Conservation (phyloP, 2,329 filamentous ascomycete genomes). For the Pseudogymnoascus sp. region DNA sequence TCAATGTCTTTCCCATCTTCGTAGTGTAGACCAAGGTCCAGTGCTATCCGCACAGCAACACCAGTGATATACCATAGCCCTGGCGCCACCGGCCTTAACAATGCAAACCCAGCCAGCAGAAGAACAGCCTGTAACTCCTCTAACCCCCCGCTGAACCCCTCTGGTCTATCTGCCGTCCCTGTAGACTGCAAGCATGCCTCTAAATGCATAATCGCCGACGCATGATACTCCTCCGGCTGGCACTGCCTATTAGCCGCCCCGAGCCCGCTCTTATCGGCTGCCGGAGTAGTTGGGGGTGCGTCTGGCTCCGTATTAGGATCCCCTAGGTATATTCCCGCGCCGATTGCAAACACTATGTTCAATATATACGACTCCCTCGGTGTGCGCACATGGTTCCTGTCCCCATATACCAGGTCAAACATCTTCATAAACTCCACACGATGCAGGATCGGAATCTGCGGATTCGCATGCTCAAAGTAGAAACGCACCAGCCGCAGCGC, state of each 20-base stretch:
- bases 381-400: slow-evolving; percentile 53
- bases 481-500: slow-evolving; percentile 66
- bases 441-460: slow-evolving; percentile 89
- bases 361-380: slow-evolving; percentile 84
- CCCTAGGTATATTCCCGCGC: slow-evolving; percentile 81
- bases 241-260: slow-evolving; percentile 42
- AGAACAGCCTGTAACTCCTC: slow-evolving; percentile 93
- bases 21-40: slow-evolving; percentile 86
- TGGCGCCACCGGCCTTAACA: slow-evolving; percentile 83
- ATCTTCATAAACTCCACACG: slow-evolving; percentile 82
- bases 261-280: slow-evolving; percentile 22
- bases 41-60: slow-evolving; percentile 79
- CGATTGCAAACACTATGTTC: slow-evolving; percentile 96
- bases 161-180: slow-evolving; percentile 40
- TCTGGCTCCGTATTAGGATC: slow-evolving; percentile 42
- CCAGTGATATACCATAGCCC: slow-evolving; percentile 97
- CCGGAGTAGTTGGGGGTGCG: slow-evolving; percentile 11
- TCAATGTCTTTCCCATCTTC: slow-evolving; percentile 69
- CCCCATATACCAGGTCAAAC: slow-evolving; percentile 72
- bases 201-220: slow-evolving; percentile 84
- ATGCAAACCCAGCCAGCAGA: slow-evolving; percentile 80
- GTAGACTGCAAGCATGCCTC: slow-evolving; percentile 71
- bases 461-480: slow-evolving; percentile 95
- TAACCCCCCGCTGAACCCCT: slow-evolving; percentile 73
- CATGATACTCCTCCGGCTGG: slow-evolving; percentile 93